Percentiles rank a stretch among this genome's conserved stretches.
phyloP scores from a whole-genome alignment of 2,329 filamentous ascomycete species.

The Lecanicillium sp. region DNA sequence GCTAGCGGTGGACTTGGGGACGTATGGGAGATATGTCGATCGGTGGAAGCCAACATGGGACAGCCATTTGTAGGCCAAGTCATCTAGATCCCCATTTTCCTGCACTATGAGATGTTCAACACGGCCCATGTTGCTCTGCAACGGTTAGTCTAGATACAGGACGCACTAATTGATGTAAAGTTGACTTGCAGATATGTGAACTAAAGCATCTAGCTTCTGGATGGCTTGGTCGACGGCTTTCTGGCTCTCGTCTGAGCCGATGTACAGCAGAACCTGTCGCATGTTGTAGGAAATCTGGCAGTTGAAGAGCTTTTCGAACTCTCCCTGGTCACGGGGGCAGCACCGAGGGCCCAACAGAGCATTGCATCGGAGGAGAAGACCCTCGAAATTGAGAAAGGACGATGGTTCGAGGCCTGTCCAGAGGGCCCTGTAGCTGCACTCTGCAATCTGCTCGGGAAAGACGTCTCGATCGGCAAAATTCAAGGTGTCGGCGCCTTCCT shows the following conservation, averaged over 20 bases:
- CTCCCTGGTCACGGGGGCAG: background rate
- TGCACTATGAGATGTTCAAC: too few species aligned
- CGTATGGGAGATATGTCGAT: too few species aligned
- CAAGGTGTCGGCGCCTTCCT: background rate
- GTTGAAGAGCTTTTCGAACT: background rate
- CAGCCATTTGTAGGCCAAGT: too few species aligned
- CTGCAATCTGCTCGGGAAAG: background rate
- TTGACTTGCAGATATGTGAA: background rate
- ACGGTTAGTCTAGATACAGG: too few species aligned
- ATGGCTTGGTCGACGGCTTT: background rate
- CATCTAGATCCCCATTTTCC: too few species aligned
- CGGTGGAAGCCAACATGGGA: too few species aligned
- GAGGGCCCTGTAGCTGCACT: background rate
- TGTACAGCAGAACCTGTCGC: slow-evolving; percentile 9
- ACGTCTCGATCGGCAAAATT: slow-evolving; percentile 2
- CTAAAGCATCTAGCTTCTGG: background rate
- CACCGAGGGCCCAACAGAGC: background rate
- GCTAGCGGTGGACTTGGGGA: too few species aligned
- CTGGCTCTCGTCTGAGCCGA: slow-evolving; percentile 4
- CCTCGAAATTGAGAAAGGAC: background rate
- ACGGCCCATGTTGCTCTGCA: too few species aligned
- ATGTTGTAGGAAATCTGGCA: slow-evolving; percentile 11
- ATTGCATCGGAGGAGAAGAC: background rate
- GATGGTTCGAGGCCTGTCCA: slow-evolving; percentile 1
- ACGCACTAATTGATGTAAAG: too few species aligned